Percentiles rank a stretch among this genome's conserved stretches.
phyloP scores from a whole-genome alignment of 208 protist species.

The Trypanosoma brucei region DNA sequence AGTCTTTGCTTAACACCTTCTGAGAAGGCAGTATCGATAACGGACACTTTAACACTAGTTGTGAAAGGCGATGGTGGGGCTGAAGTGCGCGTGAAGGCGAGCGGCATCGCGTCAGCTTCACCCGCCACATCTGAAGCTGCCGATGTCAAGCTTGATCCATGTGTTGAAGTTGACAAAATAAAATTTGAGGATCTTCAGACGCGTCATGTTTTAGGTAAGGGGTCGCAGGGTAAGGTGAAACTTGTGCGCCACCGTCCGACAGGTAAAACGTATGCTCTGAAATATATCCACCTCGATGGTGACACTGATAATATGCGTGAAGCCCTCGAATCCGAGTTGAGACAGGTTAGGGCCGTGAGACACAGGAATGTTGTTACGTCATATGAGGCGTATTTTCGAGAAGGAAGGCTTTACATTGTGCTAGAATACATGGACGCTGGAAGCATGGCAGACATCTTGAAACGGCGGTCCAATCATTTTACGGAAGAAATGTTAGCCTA shows the following conservation, averaged over 20 bases:
- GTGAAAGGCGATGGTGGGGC: slow-evolving; percentile 82
- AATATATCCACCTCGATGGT: slow-evolving; percentile 73
- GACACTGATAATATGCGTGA: slow-evolving; percentile 69
- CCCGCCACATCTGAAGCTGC: slow-evolving; percentile 13
- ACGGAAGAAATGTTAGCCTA: slow-evolving; percentile 79
- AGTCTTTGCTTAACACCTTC: slow-evolving; percentile 53
- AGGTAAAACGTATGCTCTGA: slow-evolving; percentile 80
- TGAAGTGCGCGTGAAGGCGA: slow-evolving; percentile 87
- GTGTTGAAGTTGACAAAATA: slow-evolving; percentile 70
- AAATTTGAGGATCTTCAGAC: slow-evolving; percentile 85
- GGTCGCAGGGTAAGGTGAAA: slow-evolving; percentile 86
- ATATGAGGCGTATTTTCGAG: slow-evolving; percentile 87
- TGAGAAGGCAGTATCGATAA: slow-evolving; percentile 82
- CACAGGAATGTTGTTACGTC: slow-evolving; percentile 88
- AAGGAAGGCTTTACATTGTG: slow-evolving; percentile 83
- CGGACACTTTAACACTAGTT: slow-evolving; percentile 86
- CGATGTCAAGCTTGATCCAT: slow-evolving; percentile 14
- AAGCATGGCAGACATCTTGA: slow-evolving; percentile 84
- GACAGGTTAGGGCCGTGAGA: slow-evolving; percentile 77
- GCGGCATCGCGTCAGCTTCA: slow-evolving; percentile 55
- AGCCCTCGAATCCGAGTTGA: slow-evolving; percentile 69
- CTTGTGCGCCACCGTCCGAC: slow-evolving; percentile 68
- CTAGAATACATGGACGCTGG: slow-evolving; percentile 89
- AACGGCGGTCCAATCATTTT: slow-evolving; percentile 57
- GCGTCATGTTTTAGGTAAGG: slow-evolving; percentile 71